Evolutionary conservation across 2,329 filamentous ascomycete species (phyloP), one percentile per base, ranked within the genome.

Genomic region (Aspergillus terreus): DNA sequence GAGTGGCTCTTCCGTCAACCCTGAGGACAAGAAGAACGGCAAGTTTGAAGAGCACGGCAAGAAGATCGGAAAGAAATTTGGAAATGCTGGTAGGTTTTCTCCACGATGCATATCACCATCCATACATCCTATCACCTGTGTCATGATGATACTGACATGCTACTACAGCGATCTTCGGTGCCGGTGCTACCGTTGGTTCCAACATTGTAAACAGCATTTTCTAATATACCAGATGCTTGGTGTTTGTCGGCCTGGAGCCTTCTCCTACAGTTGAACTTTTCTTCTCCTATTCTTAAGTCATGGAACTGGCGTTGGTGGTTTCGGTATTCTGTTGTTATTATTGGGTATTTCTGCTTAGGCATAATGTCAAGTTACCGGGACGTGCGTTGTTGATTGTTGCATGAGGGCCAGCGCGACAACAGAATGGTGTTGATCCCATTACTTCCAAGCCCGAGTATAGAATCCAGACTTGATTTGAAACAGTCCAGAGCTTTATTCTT

Each of bases 11-110:
- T 69, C 59, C 58, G 69, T 69, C 54, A 68, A 62, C 27, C 60
- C 61, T 48, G 68, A 69, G 57, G 75, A 69, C 53, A 76, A 73
- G 60, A 74, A 69, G 61, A 74, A 72, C 7, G 78, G 77, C 67
- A 94, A 94, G 76, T 76, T 85, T 14, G 80, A 84, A 57, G 80
- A 90, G 71, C 82, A 85, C 50, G 91, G 90, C 50, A 96, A 96
- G 84, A 96, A 96, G 76, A 88, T 96, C 72, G 92, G 92, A 60
- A 95, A 95, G 83, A 97, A 96, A 79, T 71, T 92, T 65, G 92
- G 92, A 32, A 86, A 86, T 69, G 83, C 83, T 50, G 74, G 75
- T 72, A 72, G 50, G 71, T 71, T 55, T 36, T 41, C 19, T 33
- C 17, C 17, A 9, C 36, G 6, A 11, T 7, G 6, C 25, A 44